These are phyloP conservation scores for Globisporangium alternatum DNA, from an alignment of 352 stramenopile genomes.

Conservation along the genomic window DNA sequence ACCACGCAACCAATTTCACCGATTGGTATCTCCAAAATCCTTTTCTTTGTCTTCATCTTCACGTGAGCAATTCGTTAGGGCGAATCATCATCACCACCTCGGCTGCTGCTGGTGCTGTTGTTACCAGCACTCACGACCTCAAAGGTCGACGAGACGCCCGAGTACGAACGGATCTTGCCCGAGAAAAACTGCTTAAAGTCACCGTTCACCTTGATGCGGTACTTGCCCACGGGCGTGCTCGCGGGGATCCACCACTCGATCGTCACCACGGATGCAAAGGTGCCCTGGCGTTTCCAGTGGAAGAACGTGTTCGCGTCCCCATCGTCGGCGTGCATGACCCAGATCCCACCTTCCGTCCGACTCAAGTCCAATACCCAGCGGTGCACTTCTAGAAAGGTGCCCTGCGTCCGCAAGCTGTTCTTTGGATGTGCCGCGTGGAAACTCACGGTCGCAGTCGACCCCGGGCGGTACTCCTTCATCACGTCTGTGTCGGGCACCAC, in stretches of 20 bases:
- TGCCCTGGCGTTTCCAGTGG: slow-evolving; percentile 65
- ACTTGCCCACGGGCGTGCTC: slow-evolving; percentile 41
- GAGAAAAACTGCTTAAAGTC: slow-evolving; percentile 75
- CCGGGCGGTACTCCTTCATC: slow-evolving; percentile 37
- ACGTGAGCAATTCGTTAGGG: neutral
- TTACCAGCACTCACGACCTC: slow-evolving; percentile 20
- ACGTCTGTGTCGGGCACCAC: slow-evolving; percentile 46
- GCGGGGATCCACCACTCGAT: slow-evolving; percentile 69
- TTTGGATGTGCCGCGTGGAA: slow-evolving; percentile 83
- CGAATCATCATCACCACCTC: neutral
- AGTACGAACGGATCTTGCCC: slow-evolving; percentile 42
- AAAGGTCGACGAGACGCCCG: slow-evolving; percentile 61
- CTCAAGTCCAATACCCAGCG: slow-evolving; percentile 47
- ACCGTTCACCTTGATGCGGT: slow-evolving; percentile 79
- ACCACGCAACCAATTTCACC: neutral
- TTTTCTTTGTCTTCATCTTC: neutral
- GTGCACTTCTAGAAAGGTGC: slow-evolving; percentile 79
- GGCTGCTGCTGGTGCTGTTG: neutral
- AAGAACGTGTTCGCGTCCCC: slow-evolving; percentile 74
- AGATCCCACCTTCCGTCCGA: slow-evolving; percentile 42
- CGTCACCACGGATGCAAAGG: slow-evolving; percentile 63
- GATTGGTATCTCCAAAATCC: neutral
- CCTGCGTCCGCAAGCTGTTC: slow-evolving; percentile 74
- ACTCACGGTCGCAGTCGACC: slow-evolving; percentile 46
- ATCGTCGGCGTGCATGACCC: slow-evolving; percentile 74